phyloP scores from a whole-genome alignment of 306 rosid genomes.

The Oemleria cerasiformis region DNA sequence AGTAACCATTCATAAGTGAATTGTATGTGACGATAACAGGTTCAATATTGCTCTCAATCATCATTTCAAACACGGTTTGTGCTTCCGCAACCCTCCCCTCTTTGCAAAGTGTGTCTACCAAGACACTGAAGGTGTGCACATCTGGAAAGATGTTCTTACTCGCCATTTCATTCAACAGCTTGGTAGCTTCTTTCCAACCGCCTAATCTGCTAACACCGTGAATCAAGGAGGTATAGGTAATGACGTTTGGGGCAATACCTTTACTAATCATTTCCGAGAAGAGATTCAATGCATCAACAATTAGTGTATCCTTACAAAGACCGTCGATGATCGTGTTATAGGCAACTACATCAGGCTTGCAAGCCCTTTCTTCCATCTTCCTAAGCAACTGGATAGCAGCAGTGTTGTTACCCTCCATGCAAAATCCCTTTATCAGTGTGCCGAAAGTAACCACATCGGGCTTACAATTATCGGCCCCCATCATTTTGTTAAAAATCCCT shows the following conservation, averaged over 20 bases:
- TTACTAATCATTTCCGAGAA: neutral
- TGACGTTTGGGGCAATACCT: neutral
- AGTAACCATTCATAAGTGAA: too few relatives aligned
- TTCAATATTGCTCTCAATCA: too few relatives aligned
- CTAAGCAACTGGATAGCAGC: constrained; percentile 24
- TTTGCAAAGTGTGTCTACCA: too few relatives aligned
- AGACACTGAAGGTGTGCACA: too few relatives aligned
- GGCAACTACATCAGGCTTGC: constrained; percentile 17
- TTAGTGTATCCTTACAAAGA: constrained; percentile 16
- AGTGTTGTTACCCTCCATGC: constrained; percentile 2
- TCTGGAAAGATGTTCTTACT: too few relatives aligned
- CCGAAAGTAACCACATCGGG: constrained; percentile 23
- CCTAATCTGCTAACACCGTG: too few relatives aligned
- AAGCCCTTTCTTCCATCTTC: constrained; percentile 28
- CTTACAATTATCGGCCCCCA: neutral
- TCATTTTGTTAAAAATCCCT: neutral
- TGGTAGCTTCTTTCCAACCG: too few relatives aligned
- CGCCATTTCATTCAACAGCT: too few relatives aligned
- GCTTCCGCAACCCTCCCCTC: too few relatives aligned
- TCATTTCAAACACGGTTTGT: too few relatives aligned
- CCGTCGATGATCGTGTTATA: constrained; percentile 30
- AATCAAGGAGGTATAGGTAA: constrained; percentile 25
- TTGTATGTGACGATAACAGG: too few relatives aligned
- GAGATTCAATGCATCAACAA: neutral
- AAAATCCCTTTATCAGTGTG: constrained; percentile 25